Conservation (phyloP, 163 green algal species). For the Volvox carteri region DNA sequence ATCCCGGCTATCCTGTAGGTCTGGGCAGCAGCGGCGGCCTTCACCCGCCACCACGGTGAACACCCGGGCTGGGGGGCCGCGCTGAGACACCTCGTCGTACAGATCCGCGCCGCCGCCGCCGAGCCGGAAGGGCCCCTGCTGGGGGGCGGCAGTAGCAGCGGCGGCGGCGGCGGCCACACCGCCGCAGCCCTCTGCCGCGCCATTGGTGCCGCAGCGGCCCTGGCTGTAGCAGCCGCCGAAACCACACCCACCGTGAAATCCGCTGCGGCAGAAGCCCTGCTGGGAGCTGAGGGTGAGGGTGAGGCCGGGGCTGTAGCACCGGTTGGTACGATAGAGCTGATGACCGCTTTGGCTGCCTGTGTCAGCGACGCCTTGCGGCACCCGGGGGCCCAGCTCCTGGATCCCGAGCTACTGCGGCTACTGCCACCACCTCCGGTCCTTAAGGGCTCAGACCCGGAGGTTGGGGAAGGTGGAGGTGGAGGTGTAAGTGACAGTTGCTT, state of each 20-base stretch:
- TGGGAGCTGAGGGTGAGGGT: neutral
- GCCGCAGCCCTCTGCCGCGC: neutral
- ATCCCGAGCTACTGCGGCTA: neutral
- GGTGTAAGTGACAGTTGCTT: too few relatives aligned
- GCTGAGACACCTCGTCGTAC: neutral
- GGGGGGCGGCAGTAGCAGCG: too few relatives aligned
- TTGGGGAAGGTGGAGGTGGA: too few relatives aligned
- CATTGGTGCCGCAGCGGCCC: constrained; percentile 2
- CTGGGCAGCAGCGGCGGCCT: neutral
- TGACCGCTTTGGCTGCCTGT: neutral
- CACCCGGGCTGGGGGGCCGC: constrained; percentile 15
- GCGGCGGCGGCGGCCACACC: too few relatives aligned
- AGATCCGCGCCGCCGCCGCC: neutral
- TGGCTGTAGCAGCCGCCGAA: neutral
- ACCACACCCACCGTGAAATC: too few relatives aligned
- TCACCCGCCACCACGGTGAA: neutral
- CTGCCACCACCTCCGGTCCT: too few relatives aligned
- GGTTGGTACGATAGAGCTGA: neutral
- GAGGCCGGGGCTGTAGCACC: neutral
- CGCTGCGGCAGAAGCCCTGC: too few relatives aligned
- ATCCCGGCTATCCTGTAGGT: too few relatives aligned
- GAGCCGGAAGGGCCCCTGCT: neutral
- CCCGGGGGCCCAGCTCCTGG: neutral
- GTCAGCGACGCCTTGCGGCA: neutral
- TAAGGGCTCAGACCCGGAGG: neutral